phyloP scores from a whole-genome alignment of 78 protist species.

The Dictyostelium intermedium region DNA sequence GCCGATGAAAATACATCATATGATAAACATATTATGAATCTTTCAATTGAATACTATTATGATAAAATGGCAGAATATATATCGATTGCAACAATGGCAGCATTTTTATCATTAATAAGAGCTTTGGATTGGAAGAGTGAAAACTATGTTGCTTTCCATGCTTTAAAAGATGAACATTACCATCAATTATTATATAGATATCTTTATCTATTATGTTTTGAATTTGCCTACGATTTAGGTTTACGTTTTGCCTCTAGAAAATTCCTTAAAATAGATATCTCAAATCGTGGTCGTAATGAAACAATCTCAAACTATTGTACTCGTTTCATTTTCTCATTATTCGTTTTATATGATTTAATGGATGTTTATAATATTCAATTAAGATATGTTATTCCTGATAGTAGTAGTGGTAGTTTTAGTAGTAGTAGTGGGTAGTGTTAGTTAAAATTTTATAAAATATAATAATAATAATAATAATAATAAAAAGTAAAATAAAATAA shows the following conservation, averaged over 20 bases:
- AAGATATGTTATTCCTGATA: neutral
- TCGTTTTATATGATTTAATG: constrained; percentile 41
- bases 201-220: constrained; percentile 43
- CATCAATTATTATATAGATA: constrained; percentile 48
- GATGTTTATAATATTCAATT: constrained; percentile 49
- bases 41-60: constrained; percentile 63
- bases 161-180: neutral
- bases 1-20: constrained; percentile 63
- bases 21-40: constrained; percentile 39
- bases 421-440: neutral
- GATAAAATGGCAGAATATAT: constrained; percentile 74
- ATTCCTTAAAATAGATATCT: constrained; percentile 48
- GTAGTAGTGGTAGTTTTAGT: neutral
- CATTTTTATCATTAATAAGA: constrained; percentile 38
- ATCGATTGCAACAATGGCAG: constrained; percentile 44
- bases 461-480: too few relatives aligned
- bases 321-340: constrained; percentile 58
- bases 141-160: neutral
- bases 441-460: neutral
- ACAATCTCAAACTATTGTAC: constrained; percentile 60
- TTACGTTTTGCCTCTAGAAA: constrained; percentile 23
- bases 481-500: neutral
- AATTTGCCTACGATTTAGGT: constrained; percentile 41
- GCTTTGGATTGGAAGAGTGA: constrained; percentile 21
- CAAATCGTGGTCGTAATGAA: constrained; percentile 68